Percentiles rank a stretch among this genome's conserved stretches.
These are phyloP conservation scores for Exophiala calicioides DNA, from an alignment of 2,329 filamentous ascomycete species.

Conservation along the genomic window DNA sequence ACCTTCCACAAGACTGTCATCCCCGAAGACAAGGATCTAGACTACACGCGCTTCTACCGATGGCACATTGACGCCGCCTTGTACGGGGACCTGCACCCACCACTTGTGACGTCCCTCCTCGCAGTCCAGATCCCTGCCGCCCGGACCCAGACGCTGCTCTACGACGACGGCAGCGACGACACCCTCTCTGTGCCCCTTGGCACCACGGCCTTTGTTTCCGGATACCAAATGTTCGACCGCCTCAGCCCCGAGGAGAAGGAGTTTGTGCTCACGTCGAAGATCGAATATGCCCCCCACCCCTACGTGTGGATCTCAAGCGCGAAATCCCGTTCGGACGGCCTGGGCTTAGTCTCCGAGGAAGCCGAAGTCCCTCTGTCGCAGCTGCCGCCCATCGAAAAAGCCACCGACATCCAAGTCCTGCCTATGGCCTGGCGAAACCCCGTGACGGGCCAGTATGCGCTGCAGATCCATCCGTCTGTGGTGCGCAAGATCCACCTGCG, in stretches of 20 bases:
- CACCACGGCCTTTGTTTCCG: constrained; percentile 73
- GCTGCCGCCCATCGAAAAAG: constrained; percentile 65
- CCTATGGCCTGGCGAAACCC: constrained; percentile 80
- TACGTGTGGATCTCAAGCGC: constrained; percentile 80
- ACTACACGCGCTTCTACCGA: constrained; percentile 51
- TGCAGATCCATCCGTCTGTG: constrained; percentile 74
- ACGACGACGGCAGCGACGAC: constrained; percentile 71
- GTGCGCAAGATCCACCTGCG: constrained; percentile 67
- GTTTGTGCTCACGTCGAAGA: constrained; percentile 65
- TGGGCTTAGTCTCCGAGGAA: constrained; percentile 69
- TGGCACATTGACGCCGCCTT: constrained; percentile 54
- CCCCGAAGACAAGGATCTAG: constrained; percentile 60
- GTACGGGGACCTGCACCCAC: constrained; percentile 65
- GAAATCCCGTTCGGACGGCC: constrained; percentile 65
- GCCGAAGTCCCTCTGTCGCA: constrained; percentile 61
- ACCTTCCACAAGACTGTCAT: constrained; percentile 71
- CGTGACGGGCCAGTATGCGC: constrained; percentile 65
- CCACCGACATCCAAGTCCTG: constrained; percentile 66
- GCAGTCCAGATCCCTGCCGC: constrained; percentile 72
- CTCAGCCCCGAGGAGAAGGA: constrained; percentile 66
- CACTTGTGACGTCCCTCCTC: constrained; percentile 70
- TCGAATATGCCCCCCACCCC: constrained; percentile 77
- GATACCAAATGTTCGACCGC: constrained; percentile 68
- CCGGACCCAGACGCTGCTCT: constrained; percentile 66
- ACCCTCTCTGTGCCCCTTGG: constrained; percentile 69